A percentile compares a stretch with the other conserved stretches of the same genome.
Conservation (phyloP, 371 early-diverging fungal genomes). For the Polyrhizophydium stewartii region DNA sequence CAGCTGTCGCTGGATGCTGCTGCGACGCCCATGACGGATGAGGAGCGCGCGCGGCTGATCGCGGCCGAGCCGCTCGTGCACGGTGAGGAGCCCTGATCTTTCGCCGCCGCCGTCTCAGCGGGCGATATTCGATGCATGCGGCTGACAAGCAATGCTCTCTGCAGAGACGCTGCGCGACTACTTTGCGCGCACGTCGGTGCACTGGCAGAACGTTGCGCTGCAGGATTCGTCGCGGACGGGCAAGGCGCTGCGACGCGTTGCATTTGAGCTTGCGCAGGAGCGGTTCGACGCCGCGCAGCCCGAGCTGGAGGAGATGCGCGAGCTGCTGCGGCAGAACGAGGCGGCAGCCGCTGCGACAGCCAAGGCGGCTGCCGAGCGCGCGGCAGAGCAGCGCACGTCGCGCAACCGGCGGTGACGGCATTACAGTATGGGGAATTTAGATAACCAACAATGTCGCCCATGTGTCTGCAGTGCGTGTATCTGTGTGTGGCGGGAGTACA, state of each 20-base stretch:
- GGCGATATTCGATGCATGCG: background rate
- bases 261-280: constrained; percentile 13
- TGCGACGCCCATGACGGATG: background rate
- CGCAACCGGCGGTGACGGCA: background rate
- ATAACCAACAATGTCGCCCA: too few relatives aligned
- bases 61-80: background rate
- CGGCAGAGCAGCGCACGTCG: background rate
- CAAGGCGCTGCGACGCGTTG: constrained; percentile 11
- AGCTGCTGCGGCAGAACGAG: constrained; percentile 12
- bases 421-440: too few relatives aligned
- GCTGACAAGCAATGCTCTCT: background rate
- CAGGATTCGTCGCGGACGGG: constrained; percentile 3
- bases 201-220: constrained; percentile 9
- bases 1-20: too few relatives aligned
- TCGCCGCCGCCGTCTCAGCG: too few relatives aligned
- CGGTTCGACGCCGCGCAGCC: constrained; percentile 6
- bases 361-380: constrained; percentile 6
- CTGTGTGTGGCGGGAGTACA: too few relatives aligned
- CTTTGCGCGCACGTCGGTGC: background rate
- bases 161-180: background rate
- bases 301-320: constrained; percentile 4
- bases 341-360: background rate
- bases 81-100: too few relatives aligned
- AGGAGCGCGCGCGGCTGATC: background rate
- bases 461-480: too few relatives aligned